Conservation (phyloP, 805 yeast genomes). For the Starmerella potacharoeniae region DNA sequence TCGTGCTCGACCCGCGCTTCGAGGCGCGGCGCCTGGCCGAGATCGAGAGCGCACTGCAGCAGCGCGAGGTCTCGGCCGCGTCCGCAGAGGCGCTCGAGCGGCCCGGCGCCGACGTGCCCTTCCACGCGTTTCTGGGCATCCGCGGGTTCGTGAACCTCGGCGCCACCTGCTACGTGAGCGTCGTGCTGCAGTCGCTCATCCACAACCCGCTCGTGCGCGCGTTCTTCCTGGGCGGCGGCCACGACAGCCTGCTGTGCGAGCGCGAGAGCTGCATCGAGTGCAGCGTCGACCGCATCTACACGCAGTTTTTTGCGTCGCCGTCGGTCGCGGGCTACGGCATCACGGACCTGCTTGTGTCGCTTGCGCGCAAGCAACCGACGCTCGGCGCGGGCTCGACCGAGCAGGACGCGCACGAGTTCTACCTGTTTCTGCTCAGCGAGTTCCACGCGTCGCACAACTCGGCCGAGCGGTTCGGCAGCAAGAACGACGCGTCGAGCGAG, state of each 20-base stretch:
- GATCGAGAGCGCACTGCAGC: conserved; percentile 5
- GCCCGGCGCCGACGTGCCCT: conserved; percentile 29
- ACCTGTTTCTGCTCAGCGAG: conserved; percentile 83
- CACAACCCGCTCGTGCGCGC: conserved; percentile 83
- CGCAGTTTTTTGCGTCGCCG: conserved; percentile 57
- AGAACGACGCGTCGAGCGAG: conserved; percentile 7
- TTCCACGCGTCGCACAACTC: conserved; percentile 39
- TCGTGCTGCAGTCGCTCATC: conserved; percentile 74
- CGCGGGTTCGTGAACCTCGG: conserved; percentile 90
- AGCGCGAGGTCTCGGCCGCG: neutral
- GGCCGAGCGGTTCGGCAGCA: conserved; percentile 1
- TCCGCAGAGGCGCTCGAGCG: neutral
- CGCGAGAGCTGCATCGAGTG: conserved; percentile 59
- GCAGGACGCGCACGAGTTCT: conserved; percentile 97
- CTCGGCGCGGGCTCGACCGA: conserved; percentile 85
- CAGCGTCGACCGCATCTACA: conserved; percentile 67
- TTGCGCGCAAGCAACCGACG: conserved; percentile 59
- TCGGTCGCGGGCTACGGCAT: conserved; percentile 66
- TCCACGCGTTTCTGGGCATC: conserved; percentile 61
- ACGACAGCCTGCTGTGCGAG: conserved; percentile 41
- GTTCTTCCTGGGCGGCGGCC: conserved; percentile 65
- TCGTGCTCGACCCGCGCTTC: conserved; percentile 42
- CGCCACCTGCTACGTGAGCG: conserved; percentile 93
- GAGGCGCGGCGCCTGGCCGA: conserved; percentile 4
- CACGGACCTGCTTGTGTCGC: conserved; percentile 64